A percentile compares a stretch with the other conserved stretches of the same genome.
phyloP scores from a whole-genome alignment of 192 early-diverging fungal genomes.

The Mortierella antarctica region DNA sequence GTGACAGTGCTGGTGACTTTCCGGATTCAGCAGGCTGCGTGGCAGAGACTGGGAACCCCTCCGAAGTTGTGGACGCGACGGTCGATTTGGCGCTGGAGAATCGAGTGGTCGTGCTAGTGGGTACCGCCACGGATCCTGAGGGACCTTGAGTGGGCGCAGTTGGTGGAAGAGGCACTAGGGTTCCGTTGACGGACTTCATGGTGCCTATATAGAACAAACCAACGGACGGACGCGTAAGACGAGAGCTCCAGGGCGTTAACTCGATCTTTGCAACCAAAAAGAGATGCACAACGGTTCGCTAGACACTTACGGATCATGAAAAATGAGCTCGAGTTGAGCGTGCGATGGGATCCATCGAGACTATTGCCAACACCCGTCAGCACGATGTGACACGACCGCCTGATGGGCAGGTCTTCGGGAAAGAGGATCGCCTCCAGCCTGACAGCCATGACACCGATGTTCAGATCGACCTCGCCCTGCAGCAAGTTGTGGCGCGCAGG shows the following conservation, averaged over 20 bases:
- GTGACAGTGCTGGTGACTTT: slow-evolving; percentile 11
- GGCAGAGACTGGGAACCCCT: neutral
- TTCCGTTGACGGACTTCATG: slow-evolving; percentile 23
- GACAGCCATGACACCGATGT: neutral
- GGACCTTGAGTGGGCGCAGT: neutral
- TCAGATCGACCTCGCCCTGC: slow-evolving; percentile 10
- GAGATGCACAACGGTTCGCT: neutral
- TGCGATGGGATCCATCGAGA: slow-evolving; percentile 15
- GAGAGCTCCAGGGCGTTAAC: no score
- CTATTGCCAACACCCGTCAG: slow-evolving; percentile 5
- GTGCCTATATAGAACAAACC: slow-evolving; percentile 10
- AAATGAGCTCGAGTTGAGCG: slow-evolving; percentile 34
- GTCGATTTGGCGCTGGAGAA: neutral
- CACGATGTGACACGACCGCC: slow-evolving; percentile 35
- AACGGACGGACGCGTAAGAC: neutral
- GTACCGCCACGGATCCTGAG: neutral
- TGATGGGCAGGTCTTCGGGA: slow-evolving; percentile 15
- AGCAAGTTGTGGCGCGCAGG: slow-evolving; percentile 1
- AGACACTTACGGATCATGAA: slow-evolving; percentile 33
- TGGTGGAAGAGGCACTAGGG: slow-evolving; percentile 13
- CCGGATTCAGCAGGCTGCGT: neutral
- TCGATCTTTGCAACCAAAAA: neutral
- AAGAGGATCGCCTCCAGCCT: slow-evolving; percentile 18
- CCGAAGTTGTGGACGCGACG: neutral
- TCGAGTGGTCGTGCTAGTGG: neutral